phyloP scores from a whole-genome alignment of 1,139 yeast genomes.

The Geotrichum citri-aurantii region DNA sequence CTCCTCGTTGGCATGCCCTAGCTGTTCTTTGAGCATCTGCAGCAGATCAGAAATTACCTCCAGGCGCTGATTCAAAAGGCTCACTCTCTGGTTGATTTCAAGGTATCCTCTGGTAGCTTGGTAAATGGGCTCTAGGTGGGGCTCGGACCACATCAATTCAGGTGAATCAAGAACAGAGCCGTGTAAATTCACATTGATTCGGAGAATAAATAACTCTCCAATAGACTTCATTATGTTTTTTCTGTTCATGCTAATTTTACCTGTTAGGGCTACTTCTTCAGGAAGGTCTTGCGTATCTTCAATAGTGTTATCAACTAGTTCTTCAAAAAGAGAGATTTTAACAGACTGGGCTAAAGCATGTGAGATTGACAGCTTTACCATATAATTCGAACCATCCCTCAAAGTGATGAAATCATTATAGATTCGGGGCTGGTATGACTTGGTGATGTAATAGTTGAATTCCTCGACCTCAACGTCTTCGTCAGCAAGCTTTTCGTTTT shows the following conservation, averaged over 20 bases:
- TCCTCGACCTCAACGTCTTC: constrained; percentile 94
- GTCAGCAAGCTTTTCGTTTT: constrained; percentile 79
- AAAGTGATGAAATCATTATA: constrained; percentile 91
- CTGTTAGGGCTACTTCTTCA: constrained; percentile 87
- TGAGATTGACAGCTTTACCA: constrained; percentile 82
- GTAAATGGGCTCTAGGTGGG: constrained; percentile 92
- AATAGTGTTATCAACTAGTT: constrained; percentile 89
- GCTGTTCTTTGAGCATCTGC: constrained; percentile 93
- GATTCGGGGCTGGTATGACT: constrained; percentile 88
- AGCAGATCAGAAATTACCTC: constrained; percentile 90
- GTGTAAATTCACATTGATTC: constrained; percentile 79
- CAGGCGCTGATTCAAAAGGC: constrained; percentile 77
- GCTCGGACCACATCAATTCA: constrained; percentile 98
- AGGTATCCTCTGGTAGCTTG: constrained; percentile 93
- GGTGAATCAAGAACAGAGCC: constrained; percentile 96
- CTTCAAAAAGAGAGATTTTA: constrained; percentile 90
- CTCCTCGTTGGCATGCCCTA: constrained; percentile 83
- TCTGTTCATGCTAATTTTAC: constrained; percentile 89
- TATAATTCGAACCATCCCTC: constrained; percentile 83
- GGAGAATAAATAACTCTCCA: constrained; percentile 85
- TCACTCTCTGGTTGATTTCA: constrained; percentile 90
- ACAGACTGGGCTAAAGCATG: constrained; percentile 92
- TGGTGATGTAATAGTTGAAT: constrained; percentile 87
- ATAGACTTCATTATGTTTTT: constrained; percentile 95
- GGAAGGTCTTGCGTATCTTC: constrained; percentile 97